Percentiles rank a stretch among this genome's conserved stretches.
phyloP scores from a whole-genome alignment of 2,329 filamentous ascomycete genomes.

The Epichloe coenophiala region DNA sequence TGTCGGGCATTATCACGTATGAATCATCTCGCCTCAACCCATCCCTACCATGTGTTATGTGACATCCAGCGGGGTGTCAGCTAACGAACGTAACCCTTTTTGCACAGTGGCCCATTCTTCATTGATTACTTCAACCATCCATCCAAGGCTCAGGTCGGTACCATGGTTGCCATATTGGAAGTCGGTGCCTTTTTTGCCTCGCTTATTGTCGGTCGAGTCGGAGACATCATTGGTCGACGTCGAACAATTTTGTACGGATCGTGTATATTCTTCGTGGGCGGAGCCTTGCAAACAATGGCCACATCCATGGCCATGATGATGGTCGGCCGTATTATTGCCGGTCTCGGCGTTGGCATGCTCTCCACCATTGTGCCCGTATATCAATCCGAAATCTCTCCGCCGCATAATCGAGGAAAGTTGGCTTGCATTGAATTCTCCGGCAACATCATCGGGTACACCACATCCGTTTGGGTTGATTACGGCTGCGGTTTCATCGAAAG shows the following conservation, averaged over 20 bases:
- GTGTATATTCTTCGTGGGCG: conserved; percentile 72
- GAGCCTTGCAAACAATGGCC: conserved; percentile 71
- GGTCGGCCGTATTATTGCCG: conserved; percentile 68
- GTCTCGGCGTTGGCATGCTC: conserved; percentile 74
- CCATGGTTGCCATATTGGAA: conserved; percentile 95
- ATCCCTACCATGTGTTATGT: background rate
- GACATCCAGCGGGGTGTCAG: background rate
- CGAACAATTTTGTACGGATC: conserved; percentile 90
- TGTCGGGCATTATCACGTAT: conserved; percentile 62
- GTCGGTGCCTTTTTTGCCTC: conserved; percentile 87
- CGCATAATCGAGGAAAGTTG: conserved; percentile 88
- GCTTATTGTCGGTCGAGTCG: conserved; percentile 70
- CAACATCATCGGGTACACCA: conserved; percentile 90
- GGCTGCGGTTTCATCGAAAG: conserved; percentile 83
- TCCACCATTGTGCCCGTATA: conserved; percentile 91
- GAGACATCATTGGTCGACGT: conserved; percentile 80
- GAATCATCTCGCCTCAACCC: conserved; percentile 11
- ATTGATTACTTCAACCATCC: conserved; percentile 88
- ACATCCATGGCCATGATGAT: conserved; percentile 84
- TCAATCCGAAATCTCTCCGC: conserved; percentile 89
- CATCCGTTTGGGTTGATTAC: conserved; percentile 98
- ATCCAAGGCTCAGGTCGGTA: conserved; percentile 74
- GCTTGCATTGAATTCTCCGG: conserved; percentile 97
- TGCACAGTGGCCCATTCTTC: conserved; percentile 67
- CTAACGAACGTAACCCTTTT: background rate